Conservation (phyloP, 192 early-diverging fungal genomes). For the Irineochytrium annulatum region DNA sequence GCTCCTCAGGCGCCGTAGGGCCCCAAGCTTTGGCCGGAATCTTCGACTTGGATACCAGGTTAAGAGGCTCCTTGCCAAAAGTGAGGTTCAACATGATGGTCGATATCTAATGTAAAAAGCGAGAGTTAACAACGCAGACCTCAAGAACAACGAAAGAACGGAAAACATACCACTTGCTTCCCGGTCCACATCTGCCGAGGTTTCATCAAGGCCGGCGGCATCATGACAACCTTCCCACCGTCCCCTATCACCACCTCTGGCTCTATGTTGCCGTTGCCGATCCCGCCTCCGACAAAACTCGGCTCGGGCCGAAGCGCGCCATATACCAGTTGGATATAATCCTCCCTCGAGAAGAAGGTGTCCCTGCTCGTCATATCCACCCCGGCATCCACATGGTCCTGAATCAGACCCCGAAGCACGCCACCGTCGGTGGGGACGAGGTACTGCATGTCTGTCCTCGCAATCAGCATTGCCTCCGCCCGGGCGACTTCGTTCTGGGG, state of each 20-base stretch:
- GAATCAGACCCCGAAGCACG: slow-evolving; percentile 96
- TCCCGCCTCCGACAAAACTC: slow-evolving; percentile 49
- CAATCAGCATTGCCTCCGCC: slow-evolving; percentile 94
- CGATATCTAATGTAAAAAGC: slow-evolving; percentile 53
- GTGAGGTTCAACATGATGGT: slow-evolving; percentile 93
- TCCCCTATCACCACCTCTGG: slow-evolving; percentile 47
- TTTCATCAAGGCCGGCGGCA: slow-evolving; percentile 85
- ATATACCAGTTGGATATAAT: slow-evolving; percentile 95
- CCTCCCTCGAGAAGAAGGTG: slow-evolving; percentile 77
- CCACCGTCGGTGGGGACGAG: slow-evolving; percentile 93
- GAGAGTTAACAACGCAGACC: neutral
- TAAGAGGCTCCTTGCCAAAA: slow-evolving; percentile 67
- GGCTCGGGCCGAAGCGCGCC: slow-evolving; percentile 79
- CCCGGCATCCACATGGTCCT: slow-evolving; percentile 97
- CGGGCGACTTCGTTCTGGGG: slow-evolving; percentile 96
- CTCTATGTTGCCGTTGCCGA: slow-evolving; percentile 59
- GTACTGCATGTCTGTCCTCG: slow-evolving; percentile 92
- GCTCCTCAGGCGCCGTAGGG: slow-evolving; percentile 70
- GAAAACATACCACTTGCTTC: slow-evolving; percentile 75
- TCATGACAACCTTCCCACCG: slow-evolving; percentile 72
- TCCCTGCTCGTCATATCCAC: slow-evolving; percentile 88
- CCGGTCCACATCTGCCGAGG: slow-evolving; percentile 92
- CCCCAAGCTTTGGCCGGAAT: slow-evolving; percentile 87
- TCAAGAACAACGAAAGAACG: neutral
- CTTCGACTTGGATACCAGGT: slow-evolving; percentile 83